Percentiles rank a stretch among this genome's conserved stretches.
Evolutionary conservation across 2,329 filamentous ascomycete genomes (phyloP).

Genomic region (Fusarium ambrosium): DNA sequence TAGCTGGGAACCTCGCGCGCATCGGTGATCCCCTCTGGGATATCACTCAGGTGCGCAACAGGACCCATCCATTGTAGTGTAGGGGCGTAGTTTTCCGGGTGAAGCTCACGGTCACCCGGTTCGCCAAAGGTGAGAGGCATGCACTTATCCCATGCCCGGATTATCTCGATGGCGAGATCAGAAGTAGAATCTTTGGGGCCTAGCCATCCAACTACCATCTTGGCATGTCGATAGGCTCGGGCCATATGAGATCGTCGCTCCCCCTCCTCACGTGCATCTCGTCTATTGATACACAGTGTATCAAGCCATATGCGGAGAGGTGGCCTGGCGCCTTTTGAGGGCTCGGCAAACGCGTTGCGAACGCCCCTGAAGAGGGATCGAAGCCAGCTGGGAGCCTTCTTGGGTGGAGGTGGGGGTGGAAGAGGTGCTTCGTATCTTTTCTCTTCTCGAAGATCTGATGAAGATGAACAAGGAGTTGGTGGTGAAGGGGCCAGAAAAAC

Average conservation of each 20-base stretch:
- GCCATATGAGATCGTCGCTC: conserved; percentile 39
- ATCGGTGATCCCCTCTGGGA: conserved; percentile 40
- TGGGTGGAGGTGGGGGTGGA: conserved; percentile 28
- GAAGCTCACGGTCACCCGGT: conserved; percentile 37
- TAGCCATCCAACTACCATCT: conserved; percentile 41
- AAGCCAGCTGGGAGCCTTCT: conserved; percentile 40
- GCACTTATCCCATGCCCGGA: conserved; percentile 41
- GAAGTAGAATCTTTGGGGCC: conserved; percentile 38
- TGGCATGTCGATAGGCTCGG: conserved; percentile 37
- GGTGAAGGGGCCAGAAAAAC: conserved; percentile 36
- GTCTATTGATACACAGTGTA: conserved; percentile 38
- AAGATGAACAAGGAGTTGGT: conserved; percentile 15
- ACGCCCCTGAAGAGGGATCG: conserved; percentile 34
- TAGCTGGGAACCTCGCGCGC: conserved; percentile 41
- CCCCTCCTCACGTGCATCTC: conserved; percentile 30
- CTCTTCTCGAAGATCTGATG: conserved; percentile 21
- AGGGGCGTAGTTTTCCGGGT: conserved; percentile 41
- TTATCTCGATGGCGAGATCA: conserved; percentile 41
- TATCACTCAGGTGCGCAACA: conserved; percentile 41
- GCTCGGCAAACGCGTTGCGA: conserved; percentile 17
- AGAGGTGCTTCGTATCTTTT: not conserved
- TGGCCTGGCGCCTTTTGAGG: conserved; percentile 10
- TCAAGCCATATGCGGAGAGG: conserved; percentile 42
- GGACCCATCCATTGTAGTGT: conserved; percentile 42
- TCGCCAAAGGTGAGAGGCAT: conserved; percentile 41